These are phyloP conservation scores for Circinella umbellata DNA, from an alignment of 371 early-diverging fungal genomes.

Conservation along the genomic window DNA sequence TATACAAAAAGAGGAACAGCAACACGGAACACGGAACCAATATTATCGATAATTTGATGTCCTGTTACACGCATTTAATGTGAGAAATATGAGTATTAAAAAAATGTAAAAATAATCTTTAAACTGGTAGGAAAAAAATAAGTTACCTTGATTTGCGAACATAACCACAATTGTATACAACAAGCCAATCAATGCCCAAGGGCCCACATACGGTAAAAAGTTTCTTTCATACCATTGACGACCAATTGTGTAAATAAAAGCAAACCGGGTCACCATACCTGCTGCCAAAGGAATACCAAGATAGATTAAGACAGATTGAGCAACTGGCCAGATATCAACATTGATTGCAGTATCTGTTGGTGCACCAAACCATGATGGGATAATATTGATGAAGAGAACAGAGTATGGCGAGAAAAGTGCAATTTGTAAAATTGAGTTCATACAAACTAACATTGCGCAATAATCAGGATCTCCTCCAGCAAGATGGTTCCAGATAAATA, in stretches of 20 bases:
- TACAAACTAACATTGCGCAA: constrained; percentile 71
- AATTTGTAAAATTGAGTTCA: constrained; percentile 76
- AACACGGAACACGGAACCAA: constrained; percentile 68
- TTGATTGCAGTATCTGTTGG: constrained; percentile 36
- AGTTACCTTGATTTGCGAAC: constrained; percentile 74
- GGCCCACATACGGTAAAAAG: constrained; percentile 61
- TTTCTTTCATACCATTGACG: constrained; percentile 58
- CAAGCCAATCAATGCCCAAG: constrained; percentile 64
- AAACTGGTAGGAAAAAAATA: too few relatives aligned
- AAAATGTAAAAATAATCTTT: too few relatives aligned
- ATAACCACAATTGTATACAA: constrained; percentile 75
- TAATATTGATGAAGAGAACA: constrained; percentile 59
- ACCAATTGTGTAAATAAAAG: constrained; percentile 37
- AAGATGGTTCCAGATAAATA: constrained; percentile 77
- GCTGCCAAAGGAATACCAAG: constrained; percentile 74
- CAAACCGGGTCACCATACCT: constrained; percentile 61
- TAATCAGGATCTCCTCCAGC: constrained; percentile 71
- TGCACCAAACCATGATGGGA: constrained; percentile 54
- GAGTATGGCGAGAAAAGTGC: constrained; percentile 68
- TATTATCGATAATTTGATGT: constrained; percentile 63
- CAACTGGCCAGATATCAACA: constrained; percentile 62
- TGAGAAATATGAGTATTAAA: too few relatives aligned
- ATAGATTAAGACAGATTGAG: constrained; percentile 66
- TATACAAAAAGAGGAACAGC: constrained; percentile 74
- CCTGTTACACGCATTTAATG: too few relatives aligned